Conservation (phyloP, 1,284 basidiomycete genomes). For the Hymenochaete sp. region DNA sequence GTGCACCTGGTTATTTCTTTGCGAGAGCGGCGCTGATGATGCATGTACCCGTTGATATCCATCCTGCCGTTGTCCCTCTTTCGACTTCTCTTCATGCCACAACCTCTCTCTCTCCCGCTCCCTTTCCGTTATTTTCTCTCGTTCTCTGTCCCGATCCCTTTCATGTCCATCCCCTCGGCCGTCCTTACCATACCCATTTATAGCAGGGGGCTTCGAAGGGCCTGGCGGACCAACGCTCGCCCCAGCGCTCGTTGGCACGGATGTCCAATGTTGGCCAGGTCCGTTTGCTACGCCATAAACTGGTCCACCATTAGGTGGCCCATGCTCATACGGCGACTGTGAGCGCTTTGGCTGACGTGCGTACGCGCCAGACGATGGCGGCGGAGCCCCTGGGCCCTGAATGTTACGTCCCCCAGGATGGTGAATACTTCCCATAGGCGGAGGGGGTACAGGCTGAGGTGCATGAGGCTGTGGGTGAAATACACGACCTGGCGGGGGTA, state of each 20-base stretch:
- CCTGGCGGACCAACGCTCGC: slow-evolving; percentile 4
- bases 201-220: slow-evolving; percentile 12
- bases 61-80: slow-evolving; percentile 11
- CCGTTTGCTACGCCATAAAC: slow-evolving; percentile 15
- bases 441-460: slow-evolving; percentile 6
- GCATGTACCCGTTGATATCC: slow-evolving; percentile 10
- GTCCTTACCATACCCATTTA: slow-evolving; percentile 19
- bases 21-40: slow-evolving; percentile 9
- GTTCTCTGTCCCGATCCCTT: slow-evolving; percentile 17
- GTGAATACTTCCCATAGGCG: slow-evolving; percentile 15
- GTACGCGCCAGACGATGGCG: slow-evolving; percentile 6
- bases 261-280: slow-evolving; percentile 17
- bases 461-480: slow-evolving; percentile 13
- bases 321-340: slow-evolving; percentile 15
- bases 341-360: slow-evolving; percentile 12
- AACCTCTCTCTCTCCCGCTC: slow-evolving; percentile 8
- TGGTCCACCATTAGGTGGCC: slow-evolving; percentile 11
- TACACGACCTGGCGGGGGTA: slow-evolving; percentile 12
- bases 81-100: slow-evolving; percentile 16
- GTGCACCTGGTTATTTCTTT: slow-evolving; percentile 13
- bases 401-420: slow-evolving; percentile 9
- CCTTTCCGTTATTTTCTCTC: too few species aligned
- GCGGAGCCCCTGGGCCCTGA: slow-evolving; percentile 13
- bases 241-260: slow-evolving; percentile 3
- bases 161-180: slow-evolving; percentile 13